phyloP scores from a whole-genome alignment of 1,139 yeast species.

The Candida glucosophila region DNA sequence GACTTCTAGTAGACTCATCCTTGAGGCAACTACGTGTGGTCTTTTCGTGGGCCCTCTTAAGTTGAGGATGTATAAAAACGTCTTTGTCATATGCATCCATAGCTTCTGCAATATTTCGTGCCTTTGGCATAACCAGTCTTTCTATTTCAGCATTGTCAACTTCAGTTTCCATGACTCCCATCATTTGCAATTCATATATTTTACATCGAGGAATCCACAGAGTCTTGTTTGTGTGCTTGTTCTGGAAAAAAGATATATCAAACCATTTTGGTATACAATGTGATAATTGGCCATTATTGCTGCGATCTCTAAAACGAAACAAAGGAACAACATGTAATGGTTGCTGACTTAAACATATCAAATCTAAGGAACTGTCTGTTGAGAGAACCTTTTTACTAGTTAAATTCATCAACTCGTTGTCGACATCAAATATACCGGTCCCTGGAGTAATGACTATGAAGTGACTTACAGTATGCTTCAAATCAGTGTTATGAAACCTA shows the following conservation, averaged over 20 bases:
- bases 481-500: constrained; percentile 76
- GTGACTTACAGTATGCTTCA: constrained; percentile 80
- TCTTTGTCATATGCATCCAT: constrained; percentile 58
- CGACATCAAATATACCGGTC: constrained; percentile 88
- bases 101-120: constrained; percentile 29
- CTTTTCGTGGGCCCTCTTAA: constrained; percentile 1
- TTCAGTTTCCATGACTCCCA: constrained; percentile 95
- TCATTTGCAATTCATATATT: constrained; percentile 93
- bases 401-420: constrained; percentile 62
- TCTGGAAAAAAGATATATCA: constrained; percentile 83
- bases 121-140: constrained; percentile 26
- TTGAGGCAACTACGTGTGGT: too few relatives aligned
- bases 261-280: constrained; percentile 93
- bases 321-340: constrained; percentile 90
- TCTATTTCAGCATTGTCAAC: constrained; percentile 56
- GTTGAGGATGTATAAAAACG: constrained; percentile 29
- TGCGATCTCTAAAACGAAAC: constrained; percentile 49
- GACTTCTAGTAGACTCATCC: neutral
- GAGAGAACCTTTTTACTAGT: constrained; percentile 71
- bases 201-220: constrained; percentile 93
- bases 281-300: constrained; percentile 38
- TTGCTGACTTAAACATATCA: constrained; percentile 81
- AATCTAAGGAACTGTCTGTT: constrained; percentile 79
- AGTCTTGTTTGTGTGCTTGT: constrained; percentile 30
- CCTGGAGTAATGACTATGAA: constrained; percentile 86